Base-by-base conservation (phyloP, 805 yeast genomes). In the Wickerhamomyces subpelliculosus region DNA sequence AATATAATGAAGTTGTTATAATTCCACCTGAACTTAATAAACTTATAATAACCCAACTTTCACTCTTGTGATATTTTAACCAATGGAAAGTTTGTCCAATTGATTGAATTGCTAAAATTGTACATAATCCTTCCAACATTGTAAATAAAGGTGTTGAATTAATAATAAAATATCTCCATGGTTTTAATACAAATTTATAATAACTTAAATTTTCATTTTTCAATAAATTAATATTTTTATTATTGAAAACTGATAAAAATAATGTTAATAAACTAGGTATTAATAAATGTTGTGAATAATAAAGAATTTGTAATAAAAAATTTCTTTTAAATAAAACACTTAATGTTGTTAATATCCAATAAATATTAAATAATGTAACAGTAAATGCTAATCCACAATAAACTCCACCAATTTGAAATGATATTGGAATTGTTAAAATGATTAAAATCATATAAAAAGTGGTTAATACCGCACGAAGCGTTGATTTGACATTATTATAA, bases 401-500 rank as follows among this genome's bases (percentile, higher is more conserved):
- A 16, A 80, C 72, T 2, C 97, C 97, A 9, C 97, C 97, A 27
- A 87, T 82, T 54, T 90, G 96, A 61, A 93, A 93, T 19, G 97
- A 84, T 44, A 93, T 71, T 5, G 97, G 97, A 7, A 93, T 83
- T 3, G 96, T 83, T 23, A 89, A 67, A 22, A 88, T 72, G 11
- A 86, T 78, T 36, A 85, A 72, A 6, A 73, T 57, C 38, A 87
- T 65, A 52, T 88, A 87, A 23, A 83, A 59, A 1, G 75, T 61
- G 0, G 84, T 75, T 41, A 78, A 63, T 13, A 72, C 29, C 14
- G 49, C 48, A 17, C 57, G 48, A 7, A 52, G 31, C 17, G 52
- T 39, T 7, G 18, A 16, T 34, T 28, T 34, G n/a, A n/a, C n/a
- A n/a, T n/a, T n/a, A n/a, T n/a, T n/a, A n/a, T n/a, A n/a, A n/a